Evolutionary conservation across 768 basidiomycete genomes (phyloP).

Genomic region (Pleurotus djamor): DNA sequence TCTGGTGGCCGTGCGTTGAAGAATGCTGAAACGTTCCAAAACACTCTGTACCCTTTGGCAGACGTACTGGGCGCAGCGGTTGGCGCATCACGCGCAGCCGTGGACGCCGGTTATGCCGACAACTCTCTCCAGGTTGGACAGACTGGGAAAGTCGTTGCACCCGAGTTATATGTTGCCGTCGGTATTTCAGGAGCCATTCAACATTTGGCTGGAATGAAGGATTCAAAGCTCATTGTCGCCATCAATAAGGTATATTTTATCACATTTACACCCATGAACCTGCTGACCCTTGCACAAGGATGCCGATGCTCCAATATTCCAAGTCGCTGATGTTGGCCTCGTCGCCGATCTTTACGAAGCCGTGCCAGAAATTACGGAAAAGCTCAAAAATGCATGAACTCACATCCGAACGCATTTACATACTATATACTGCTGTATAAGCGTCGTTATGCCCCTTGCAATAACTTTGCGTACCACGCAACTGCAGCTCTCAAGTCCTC

Average conservation of each 20-base stretch:
- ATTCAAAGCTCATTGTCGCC: conserved; percentile 96
- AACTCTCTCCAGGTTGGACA: conserved; percentile 99
- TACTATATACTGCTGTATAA: no score
- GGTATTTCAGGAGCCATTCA: conserved; percentile 99
- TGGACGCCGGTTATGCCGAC: conserved; percentile 97
- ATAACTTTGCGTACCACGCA: background rate
- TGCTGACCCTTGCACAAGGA: conserved; percentile 49
- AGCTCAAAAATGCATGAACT: conserved; percentile 53
- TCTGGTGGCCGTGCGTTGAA: conserved; percentile 96
- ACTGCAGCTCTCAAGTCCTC: conserved; percentile 22
- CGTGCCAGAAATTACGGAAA: conserved; percentile 88
- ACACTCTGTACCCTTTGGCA: conserved; percentile 86
- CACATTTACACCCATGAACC: conserved; percentile 3
- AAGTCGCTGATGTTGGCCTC: conserved; percentile 94
- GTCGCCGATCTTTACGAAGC: conserved; percentile 92
- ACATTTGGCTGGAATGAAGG: conserved; percentile 99
- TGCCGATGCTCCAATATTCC: conserved; percentile 97
- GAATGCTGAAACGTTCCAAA: conserved; percentile 89
- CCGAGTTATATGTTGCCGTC: conserved; percentile 92
- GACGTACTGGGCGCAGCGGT: conserved; percentile 94
- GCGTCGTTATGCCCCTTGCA: no score
- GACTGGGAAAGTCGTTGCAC: conserved; percentile 98
- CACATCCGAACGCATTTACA: no score
- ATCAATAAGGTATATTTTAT: conserved; percentile 78
- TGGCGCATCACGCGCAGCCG: conserved; percentile 97